Evolutionary conservation across 495 filamentous ascomycete species (phyloP).

Genomic region (Usnea hakonensis): DNA sequence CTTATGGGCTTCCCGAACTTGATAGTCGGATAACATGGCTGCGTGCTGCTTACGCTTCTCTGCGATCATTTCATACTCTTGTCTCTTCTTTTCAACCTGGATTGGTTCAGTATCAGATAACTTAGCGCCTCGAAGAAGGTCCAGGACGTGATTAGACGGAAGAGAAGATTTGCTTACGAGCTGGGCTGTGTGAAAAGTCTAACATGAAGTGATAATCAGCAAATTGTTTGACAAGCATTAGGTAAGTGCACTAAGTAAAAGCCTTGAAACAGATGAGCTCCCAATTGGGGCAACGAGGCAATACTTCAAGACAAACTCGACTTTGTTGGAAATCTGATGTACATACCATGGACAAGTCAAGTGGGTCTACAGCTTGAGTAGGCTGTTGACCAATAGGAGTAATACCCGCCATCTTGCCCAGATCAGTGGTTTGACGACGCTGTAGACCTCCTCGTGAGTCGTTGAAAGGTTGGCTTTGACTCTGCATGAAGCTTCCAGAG

Average conservation of each 20-base stretch:
- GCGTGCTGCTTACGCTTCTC: conserved; percentile 81
- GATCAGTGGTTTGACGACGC: conserved; percentile 90
- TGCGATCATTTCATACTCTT: conserved; percentile 76
- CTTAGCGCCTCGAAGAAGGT: neutral
- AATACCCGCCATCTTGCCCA: conserved; percentile 75
- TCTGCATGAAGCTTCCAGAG: conserved; percentile 47
- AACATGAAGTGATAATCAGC: conserved; percentile 9
- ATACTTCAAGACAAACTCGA: neutral
- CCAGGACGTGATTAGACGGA: neutral
- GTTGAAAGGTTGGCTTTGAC: conserved; percentile 44
- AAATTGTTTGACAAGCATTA: conserved; percentile 7
- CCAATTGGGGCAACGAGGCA: neutral
- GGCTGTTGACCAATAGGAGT: conserved; percentile 60
- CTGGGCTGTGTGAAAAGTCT: conserved; percentile 40
- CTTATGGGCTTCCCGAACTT: conserved; percentile 70
- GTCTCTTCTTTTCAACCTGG: conserved; percentile 86
- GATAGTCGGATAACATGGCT: conserved; percentile 77
- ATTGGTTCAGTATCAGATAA: conserved; percentile 25
- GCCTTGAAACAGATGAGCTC: neutral
- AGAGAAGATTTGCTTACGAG: conserved; percentile 31
- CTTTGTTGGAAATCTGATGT: conserved; percentile 1
- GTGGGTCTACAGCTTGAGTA: conserved; percentile 45
- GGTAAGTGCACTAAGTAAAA: neutral
- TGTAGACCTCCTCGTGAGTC: conserved; percentile 68
- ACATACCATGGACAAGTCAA: conserved; percentile 51